Conservation (phyloP, 1,284 basidiomycete genomes). For the Boletus hoseneyae region DNA sequence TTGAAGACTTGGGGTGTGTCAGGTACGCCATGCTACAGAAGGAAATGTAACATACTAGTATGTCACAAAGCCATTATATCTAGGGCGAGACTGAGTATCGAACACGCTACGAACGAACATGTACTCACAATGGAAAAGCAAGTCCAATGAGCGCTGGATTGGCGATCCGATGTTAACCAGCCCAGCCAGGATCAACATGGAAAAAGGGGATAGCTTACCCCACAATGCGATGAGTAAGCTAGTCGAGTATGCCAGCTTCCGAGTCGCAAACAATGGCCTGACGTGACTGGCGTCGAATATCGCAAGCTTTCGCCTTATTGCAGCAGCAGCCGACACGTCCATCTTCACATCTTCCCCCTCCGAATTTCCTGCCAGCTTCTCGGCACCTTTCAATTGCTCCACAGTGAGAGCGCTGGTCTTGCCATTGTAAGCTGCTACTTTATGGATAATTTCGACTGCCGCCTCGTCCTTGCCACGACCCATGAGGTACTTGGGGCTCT, state of each 20-base stretch:
- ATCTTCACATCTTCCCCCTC: constrained; percentile 22
- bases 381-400: constrained; percentile 42
- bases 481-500: constrained; percentile 76
- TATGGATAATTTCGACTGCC: constrained; percentile 67
- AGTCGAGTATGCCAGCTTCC: constrained; percentile 61
- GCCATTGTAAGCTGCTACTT: constrained; percentile 69
- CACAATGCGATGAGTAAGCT: constrained; percentile 57
- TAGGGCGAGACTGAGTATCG: constrained; percentile 19
- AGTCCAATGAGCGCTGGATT: constrained; percentile 66
- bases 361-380: constrained; percentile 10
- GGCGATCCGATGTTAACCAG: constrained; percentile 1
- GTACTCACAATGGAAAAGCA: constrained; percentile 62
- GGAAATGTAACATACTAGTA: constrained; percentile 48
- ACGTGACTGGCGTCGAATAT: constrained; percentile 47
- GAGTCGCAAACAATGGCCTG: constrained; percentile 58
- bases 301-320: constrained; percentile 41
- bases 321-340: constrained; percentile 39
- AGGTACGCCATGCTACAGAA: background rate
- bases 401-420: constrained; percentile 43
- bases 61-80: constrained; percentile 59
- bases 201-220: constrained; percentile 38
- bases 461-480: constrained; percentile 67
- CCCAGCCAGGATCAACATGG: background rate
- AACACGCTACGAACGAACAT: background rate
- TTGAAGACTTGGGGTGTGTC: constrained; percentile 42